Evolutionary conservation across 2,329 filamentous ascomycete species (phyloP), one percentile per base, ranked within the genome.

Genomic region (Aureobasidium sp.): DNA sequence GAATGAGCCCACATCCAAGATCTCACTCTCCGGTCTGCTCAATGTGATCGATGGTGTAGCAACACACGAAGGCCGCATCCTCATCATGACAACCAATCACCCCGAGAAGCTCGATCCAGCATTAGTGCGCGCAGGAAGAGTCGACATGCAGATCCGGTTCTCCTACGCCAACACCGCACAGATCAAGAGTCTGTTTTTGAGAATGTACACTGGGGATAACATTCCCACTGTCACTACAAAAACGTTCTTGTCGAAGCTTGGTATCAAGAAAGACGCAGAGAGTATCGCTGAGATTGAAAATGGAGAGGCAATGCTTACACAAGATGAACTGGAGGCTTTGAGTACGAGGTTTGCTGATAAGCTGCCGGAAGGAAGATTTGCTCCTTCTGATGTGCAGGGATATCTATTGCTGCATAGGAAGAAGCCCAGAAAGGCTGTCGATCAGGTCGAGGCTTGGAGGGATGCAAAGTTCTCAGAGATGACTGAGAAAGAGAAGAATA

Each of bases 31-130:
- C 0, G 89, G 89, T 0, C 80, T 95, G 1, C 81, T 95, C 57
- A 95, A 95, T 72, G 87, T 88, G 62, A 90, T 95, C 44, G 90
- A 95, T 68, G 89, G 90, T 60, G 89, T 91, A 1, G 88, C 87
- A 1, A 88, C 86, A 3, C 88, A 90, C 67, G 89, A 93, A 74
- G 89, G 89, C 30, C 83, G 88, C 49, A 83, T 93, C 13, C 81
- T 93, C 21, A 86, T 93, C 75, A 91, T 92, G 87, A 92, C 89
- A 0, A 91, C 88, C 37, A 93, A 93, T 73, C 82, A 83, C 61
- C 86, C 86, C 2, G 85, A 91, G 67, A 78, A 81, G 5, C 81
- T 93, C 0, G 89, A 92, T 68, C 81, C 86, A 49, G 89, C 88
- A 0, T 79, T 94, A 6, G 86, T 91, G 54, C 80, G 89, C 0